Percentiles rank a stretch among this genome's conserved stretches.
Conservation (phyloP, 73 alveolate genomes). For the Loxodes magnus region DNA sequence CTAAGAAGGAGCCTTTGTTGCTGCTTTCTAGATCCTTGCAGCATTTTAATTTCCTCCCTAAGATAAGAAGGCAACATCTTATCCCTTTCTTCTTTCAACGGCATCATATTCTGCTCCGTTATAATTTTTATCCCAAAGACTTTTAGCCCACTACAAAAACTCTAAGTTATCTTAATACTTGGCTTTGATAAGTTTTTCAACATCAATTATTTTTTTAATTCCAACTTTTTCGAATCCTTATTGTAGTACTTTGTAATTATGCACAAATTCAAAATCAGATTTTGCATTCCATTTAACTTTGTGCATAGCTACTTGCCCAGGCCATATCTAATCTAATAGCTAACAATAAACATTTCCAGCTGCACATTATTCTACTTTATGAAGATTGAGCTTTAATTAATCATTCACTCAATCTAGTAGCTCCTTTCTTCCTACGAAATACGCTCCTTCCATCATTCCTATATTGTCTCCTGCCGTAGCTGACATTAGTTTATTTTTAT, state of each 20-base stretch:
- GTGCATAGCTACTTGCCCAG: conserved; percentile 63
- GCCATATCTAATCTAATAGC: conserved; percentile 74
- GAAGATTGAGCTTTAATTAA: conserved; percentile 43
- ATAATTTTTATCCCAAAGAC: conserved; percentile 54
- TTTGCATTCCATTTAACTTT: conserved; percentile 66
- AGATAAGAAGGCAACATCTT: no score
- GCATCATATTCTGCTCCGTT: conserved; percentile 77
- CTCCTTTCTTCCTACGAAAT: conserved; percentile 74
- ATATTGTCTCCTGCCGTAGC: conserved; percentile 36
- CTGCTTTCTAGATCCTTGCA: no score
- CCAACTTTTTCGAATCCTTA: conserved; percentile 68
- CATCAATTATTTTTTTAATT: conserved; percentile 36
- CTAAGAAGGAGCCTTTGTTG: no score
- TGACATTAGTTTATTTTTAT: no score
- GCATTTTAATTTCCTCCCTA: no score
- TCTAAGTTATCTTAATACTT: conserved; percentile 83
- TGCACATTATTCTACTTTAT: conserved; percentile 70
- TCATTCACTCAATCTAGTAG: conserved; percentile 63
- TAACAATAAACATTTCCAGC: conserved; percentile 81
- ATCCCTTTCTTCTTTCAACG: conserved; percentile 67
- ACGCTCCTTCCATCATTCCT: conserved; percentile 89
- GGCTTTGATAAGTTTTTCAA: conserved; percentile 66
- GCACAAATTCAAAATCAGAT: conserved; percentile 80
- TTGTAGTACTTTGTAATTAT: conserved; percentile 76
- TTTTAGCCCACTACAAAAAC: conserved; percentile 82